Evolutionary conservation across 2,329 filamentous ascomycete genomes (phyloP), one percentile per base, ranked within the genome.

Genomic region (Alternaria sp.): DNA sequence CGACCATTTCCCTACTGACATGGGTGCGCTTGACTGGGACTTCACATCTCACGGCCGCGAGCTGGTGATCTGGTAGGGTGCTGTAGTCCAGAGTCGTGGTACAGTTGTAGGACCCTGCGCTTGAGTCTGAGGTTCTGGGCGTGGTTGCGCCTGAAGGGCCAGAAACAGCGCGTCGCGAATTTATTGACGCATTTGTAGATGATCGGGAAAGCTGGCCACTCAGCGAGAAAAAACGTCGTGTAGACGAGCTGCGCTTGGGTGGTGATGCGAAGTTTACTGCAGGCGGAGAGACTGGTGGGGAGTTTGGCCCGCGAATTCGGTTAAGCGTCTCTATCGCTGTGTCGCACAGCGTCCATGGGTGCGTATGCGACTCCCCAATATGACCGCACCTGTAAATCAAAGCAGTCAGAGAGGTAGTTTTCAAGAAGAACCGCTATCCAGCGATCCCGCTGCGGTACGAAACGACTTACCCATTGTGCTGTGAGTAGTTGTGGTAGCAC

Each of bases 401-500:
- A 36, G 32, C 22, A 12, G 22, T 49, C 20, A 49, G 46, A 36
- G 12, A 36, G 20, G 30, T 20, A 22, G 14, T 5, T 11, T 48
- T n/a, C 30, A 20, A 36, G 7, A 38, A 26, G 22, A 11, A 36
- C 4, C 16, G 32, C 46, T 26, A 8, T n/a, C 20, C 3, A 34
- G n/a, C 3, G 24, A n/a, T 36, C 2, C 30, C 22, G 34, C 20
- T 36, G 46, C 46, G 16, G 24, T n/a, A 34, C 18, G 34, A 9
- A n/a, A 26, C 9, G 20, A 49, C 46, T 49, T 7, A 49, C 46
- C 46, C 75, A 34, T 69, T 69, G 48, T 76, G 74, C 47, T 69
- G 65, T n/a, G 69, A 74, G 63, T 71, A 73, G 63, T 78, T 78
- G 51, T 75, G 70, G 41, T 65, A 73, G 48, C 73, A 76, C 73